Percentiles rank a stretch among this genome's conserved stretches.
These are phyloP conservation scores for Chytridium lagenaria DNA, from an alignment of 371 early-diverging fungal species.

Conservation along the genomic window DNA sequence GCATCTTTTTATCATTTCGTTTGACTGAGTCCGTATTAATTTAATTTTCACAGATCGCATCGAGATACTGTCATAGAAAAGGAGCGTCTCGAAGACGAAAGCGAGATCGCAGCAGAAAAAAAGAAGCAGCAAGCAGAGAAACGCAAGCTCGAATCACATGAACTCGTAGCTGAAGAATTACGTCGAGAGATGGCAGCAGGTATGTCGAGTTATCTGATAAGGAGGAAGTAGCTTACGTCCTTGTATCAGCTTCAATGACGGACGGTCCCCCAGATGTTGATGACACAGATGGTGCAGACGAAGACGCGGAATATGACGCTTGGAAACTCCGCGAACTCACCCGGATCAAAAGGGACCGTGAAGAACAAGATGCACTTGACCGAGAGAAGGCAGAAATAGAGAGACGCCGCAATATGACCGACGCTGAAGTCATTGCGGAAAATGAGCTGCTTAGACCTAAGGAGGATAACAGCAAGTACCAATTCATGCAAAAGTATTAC, in stretches of 20 bases:
- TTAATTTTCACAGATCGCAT: constrained; percentile 64
- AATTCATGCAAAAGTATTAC: constrained; percentile 83
- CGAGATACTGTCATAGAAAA: constrained; percentile 73
- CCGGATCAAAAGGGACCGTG: constrained; percentile 87
- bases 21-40: not conserved
- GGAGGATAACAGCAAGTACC: constrained; percentile 58
- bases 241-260: constrained; percentile 34
- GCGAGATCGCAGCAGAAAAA: constrained; percentile 66
- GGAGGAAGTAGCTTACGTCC: constrained; percentile 13
- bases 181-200: constrained; percentile 60
- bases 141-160: constrained; percentile 75
- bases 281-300: constrained; percentile 89
- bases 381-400: constrained; percentile 80
- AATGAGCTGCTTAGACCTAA: constrained; percentile 73
- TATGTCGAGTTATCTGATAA: constrained; percentile 8
- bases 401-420: constrained; percentile 80
- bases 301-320: constrained; percentile 84
- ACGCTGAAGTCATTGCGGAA: constrained; percentile 60
- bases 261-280: constrained; percentile 65
- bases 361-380: constrained; percentile 75
- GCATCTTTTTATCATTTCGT: not conserved
- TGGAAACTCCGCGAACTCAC: constrained; percentile 93
- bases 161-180: constrained; percentile 76
- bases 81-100: constrained; percentile 60
- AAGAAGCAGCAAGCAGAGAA: constrained; percentile 65